Evolutionary conservation across 179 eudicot species (phyloP).

Genomic region (Dionaea muscipula): DNA sequence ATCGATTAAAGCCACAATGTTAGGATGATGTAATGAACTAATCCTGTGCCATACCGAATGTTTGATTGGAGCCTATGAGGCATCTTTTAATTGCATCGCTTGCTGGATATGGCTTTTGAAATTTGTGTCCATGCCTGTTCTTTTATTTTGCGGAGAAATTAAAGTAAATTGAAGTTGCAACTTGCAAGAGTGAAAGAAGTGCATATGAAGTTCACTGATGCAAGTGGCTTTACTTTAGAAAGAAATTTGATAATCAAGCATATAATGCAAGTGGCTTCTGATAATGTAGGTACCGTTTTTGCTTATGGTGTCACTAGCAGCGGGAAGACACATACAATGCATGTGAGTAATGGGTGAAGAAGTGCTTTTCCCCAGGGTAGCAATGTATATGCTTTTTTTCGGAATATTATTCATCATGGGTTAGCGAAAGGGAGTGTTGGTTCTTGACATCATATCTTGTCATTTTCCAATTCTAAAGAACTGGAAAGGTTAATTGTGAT

Average conservation of each 20-base stretch:
- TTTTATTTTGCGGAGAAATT: too few relatives aligned
- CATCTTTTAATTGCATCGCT: not conserved
- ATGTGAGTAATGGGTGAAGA: conserved; percentile 43
- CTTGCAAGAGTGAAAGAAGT: not conserved
- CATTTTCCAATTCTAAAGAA: too few relatives aligned
- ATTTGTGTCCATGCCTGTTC: too few relatives aligned
- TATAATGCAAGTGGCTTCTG: too few relatives aligned
- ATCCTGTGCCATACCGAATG: not conserved
- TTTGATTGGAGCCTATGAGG: not conserved
- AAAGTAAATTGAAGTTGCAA: too few relatives aligned
- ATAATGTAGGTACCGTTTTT: conserved; percentile 80
- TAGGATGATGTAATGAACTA: too few relatives aligned
- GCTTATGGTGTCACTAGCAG: conserved; percentile 99
- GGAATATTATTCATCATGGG: not conserved
- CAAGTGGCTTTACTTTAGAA: too few relatives aligned
- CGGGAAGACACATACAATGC: conserved; percentile 99
- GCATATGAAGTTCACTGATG: not conserved
- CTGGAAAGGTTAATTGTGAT: too few relatives aligned
- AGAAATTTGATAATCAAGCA: too few relatives aligned
- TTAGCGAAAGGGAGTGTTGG: not conserved
- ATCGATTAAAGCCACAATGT: too few relatives aligned
- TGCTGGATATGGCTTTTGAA: too few relatives aligned
- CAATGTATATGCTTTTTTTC: not conserved
- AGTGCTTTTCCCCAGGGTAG: not conserved
- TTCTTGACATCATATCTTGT: too few relatives aligned